Base-by-base conservation (phyloP, 495 filamentous ascomycete genomes). In the Trichocladium antarcticum region DNA sequence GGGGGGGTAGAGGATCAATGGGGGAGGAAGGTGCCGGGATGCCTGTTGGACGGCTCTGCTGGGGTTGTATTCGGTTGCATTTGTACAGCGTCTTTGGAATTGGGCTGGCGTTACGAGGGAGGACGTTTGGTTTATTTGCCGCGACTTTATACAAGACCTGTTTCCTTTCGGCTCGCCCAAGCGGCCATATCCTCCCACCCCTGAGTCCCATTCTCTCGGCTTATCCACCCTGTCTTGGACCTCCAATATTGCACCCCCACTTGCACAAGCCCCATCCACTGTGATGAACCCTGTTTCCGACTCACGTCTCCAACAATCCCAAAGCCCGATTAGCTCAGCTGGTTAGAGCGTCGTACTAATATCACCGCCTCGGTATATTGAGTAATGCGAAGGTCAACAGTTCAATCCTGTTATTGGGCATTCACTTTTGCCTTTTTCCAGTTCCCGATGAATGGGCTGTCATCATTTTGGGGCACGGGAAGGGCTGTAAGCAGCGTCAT, bases 341-440 rank as follows among this genome's bases (percentile, higher is more conserved):
- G 45, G 45, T 47, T 47, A 47, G 45, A 47, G 45, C 45, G 45
- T 47, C 45, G 45, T 47, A 47, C 45, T 47, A 47, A 47, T 47
- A 47, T 27, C 10, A 28, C 20, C 5, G 5, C 20, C 22, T 10
- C 24, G 15, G 12, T 29, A 37, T 31, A 40, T 29, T 16, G 11
- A 31, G 45, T 47, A n/a, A 47, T 47, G 45, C 45, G 45, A 47
- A 47, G 45, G 47, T 46, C 52, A 55, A 55, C 52, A 55, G 52
- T 55, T 55, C 52, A 55, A 55, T 55, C 52, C 52, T 55, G 51
- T 55, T 55, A 50, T 38, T 55, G 52, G 52, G 52, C 52, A 55
- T 14, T 43, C 6, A 0, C 10, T 14, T 45, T 35, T n/a, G 24
- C 31, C 29, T 12, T 21, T 35, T 49, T 40, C 6, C 32, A n/a